phyloP scores from a whole-genome alignment of 2,329 filamentous ascomycete genomes.

The Setomelanomma holmii region DNA sequence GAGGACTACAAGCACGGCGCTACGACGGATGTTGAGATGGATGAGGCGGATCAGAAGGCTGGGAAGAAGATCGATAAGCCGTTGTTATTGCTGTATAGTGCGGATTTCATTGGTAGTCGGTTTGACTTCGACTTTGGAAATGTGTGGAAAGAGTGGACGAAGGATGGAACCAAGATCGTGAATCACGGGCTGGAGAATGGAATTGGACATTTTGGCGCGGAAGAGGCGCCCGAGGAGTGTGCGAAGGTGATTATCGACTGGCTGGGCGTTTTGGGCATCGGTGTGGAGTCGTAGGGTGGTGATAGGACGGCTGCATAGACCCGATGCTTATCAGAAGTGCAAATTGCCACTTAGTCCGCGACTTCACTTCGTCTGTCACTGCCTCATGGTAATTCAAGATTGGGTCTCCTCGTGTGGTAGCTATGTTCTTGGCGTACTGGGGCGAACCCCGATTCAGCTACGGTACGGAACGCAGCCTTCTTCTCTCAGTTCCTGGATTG shows the following conservation, averaged over 20 bases:
- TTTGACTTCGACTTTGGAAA: constrained; percentile 59
- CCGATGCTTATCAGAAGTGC: too few relatives aligned
- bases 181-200: constrained; percentile 58
- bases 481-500: too few relatives aligned
- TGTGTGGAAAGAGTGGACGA: constrained; percentile 60
- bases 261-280: constrained; percentile 19
- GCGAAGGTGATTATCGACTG: constrained; percentile 49
- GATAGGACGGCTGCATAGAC: not conserved
- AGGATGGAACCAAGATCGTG: constrained; percentile 54
- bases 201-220: constrained; percentile 64
- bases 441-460: too few relatives aligned
- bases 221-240: constrained; percentile 59
- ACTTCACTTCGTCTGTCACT: too few relatives aligned
- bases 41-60: constrained; percentile 53
- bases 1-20: constrained; percentile 65
- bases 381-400: too few relatives aligned
- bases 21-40: constrained; percentile 60
- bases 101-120: constrained; percentile 56
- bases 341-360: too few relatives aligned
- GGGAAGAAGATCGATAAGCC: constrained; percentile 57
- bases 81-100: constrained; percentile 60
- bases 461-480: too few relatives aligned
- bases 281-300: not conserved
- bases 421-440: too few relatives aligned
- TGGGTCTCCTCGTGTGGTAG: too few relatives aligned